Base-by-base conservation (phyloP, 345 rosid genomes). In the Dovyalis caffra region DNA sequence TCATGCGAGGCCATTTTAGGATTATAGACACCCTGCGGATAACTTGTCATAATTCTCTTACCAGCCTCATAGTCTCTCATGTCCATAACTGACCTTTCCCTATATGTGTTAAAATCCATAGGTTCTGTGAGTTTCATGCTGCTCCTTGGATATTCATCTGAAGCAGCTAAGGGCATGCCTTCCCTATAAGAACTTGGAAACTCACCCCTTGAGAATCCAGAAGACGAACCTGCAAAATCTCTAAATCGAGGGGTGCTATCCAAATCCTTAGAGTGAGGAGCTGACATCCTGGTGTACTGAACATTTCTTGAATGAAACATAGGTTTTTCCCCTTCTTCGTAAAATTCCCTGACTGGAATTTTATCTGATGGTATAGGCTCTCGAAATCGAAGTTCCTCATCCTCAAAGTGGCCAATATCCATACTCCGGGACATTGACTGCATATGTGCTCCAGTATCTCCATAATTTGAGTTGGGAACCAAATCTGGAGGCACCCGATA, bases 181-280 rank as follows among this genome's bases (percentile, higher is more conserved):
- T 80, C 84, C 64, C 64, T 71, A 64, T 78, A 81, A 10, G 85
- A 74, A 76, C 70, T 35, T 45, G 72, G 62, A 64, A 77, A 68
- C 68, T 82, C 85, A 71, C 72, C 75, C 77, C 85, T 73, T 32
- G 79, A 71, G 75, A 60, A 40, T 64, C 77, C 74, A 49, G 86
- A 76, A 51, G 90, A 83, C 79, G 86, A 56, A 62, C 86, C 73
- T 29, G 69, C 73, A 76, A 66, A 76, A 61, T 85, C 78, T 58
- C 80, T 74, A 66, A 33, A 67, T n/a, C 78, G 86, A 31, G 78
- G 35, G 61, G 65, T 43, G 43, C 74, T 72, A 66, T 69, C 79
- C 58, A 78, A 76, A 74, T 78, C 76, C 69, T 79, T 82, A 57
- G 82, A 67, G 20, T 77, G 81, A 64, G 85, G 78, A 25, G 75